A percentile compares a stretch with the other conserved stretches of the same genome.
Conservation (phyloP, 2,329 filamentous ascomycete species). For the Sclerotinia nivalis region DNA sequence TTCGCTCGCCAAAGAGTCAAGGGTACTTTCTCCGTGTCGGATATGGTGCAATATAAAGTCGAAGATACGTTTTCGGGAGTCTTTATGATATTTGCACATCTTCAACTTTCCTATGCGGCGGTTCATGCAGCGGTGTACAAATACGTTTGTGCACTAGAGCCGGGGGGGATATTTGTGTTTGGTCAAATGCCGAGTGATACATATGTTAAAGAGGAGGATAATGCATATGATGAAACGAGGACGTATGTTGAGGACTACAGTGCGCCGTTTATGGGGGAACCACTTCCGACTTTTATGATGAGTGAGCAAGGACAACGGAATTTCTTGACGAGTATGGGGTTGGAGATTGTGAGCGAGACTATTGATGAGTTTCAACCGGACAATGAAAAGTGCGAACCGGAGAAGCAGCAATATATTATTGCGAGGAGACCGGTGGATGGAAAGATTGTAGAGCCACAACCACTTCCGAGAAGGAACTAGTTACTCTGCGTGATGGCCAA, state of each 20-base stretch:
- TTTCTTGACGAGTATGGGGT: conserved; percentile 33
- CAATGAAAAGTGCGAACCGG: conserved; percentile 28
- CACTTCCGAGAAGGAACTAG: conserved; percentile 19
- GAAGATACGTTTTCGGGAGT: conserved; percentile 34
- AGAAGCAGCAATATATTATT: conserved; percentile 27
- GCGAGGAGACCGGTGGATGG: conserved; percentile 19
- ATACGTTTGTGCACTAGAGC: conserved; percentile 33
- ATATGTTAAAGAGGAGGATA: conserved; percentile 35
- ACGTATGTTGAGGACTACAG: conserved; percentile 35
- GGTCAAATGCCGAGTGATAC: conserved; percentile 38
- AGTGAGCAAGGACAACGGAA: conserved; percentile 31
- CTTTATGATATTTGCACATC: conserved; percentile 40
- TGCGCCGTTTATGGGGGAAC: conserved; percentile 35
- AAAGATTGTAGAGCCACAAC: conserved; percentile 17
- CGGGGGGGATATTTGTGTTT: conserved; percentile 36
- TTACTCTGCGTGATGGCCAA: neutral
- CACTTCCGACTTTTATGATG: conserved; percentile 32
- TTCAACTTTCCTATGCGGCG: conserved; percentile 36
- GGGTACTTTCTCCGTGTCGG: conserved; percentile 25
- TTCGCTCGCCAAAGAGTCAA: conserved; percentile 26
- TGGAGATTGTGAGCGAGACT: conserved; percentile 34
- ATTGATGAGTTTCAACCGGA: conserved; percentile 34
- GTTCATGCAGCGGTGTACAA: conserved; percentile 36
- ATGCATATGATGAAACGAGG: conserved; percentile 38
- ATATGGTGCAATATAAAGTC: conserved; percentile 32